A percentile compares a stretch with the other conserved stretches of the same genome.
phyloP scores from a whole-genome alignment of 2,329 filamentous ascomycete species.

The Botrytis deweyae region DNA sequence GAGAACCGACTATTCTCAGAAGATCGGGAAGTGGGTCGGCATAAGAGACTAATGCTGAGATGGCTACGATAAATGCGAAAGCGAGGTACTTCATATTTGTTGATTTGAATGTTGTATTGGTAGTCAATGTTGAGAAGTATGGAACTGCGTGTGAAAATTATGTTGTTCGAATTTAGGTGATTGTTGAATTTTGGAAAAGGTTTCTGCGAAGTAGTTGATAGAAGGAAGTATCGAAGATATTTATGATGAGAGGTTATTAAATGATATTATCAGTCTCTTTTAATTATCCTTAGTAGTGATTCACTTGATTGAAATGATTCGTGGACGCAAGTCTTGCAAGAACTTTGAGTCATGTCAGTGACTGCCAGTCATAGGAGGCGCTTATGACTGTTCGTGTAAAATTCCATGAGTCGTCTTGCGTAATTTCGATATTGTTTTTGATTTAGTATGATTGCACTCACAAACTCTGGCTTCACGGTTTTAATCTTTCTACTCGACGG shows the following conservation, averaged over 20 bases:
- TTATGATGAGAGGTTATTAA: background rate
- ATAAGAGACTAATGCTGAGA: background rate
- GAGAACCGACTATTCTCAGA: background rate
- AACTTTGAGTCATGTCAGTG: background rate
- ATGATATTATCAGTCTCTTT: background rate
- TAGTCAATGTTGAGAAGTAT: background rate
- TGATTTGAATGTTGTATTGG: background rate
- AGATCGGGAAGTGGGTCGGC: background rate
- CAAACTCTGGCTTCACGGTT: accelerated
- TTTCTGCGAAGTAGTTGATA: background rate
- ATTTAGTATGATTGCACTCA: background rate
- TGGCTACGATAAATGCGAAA: background rate
- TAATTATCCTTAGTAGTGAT: background rate
- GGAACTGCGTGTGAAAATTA: background rate
- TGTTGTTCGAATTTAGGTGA: background rate
- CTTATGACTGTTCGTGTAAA: background rate
- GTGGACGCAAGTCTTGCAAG: background rate
- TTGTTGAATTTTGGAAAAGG: background rate
- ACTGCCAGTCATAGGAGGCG: background rate
- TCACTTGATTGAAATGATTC: background rate
- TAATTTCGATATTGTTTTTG: accelerated
- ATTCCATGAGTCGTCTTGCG: background rate
- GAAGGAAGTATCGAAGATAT: background rate
- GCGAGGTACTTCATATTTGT: background rate
- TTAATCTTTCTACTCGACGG: background rate